A percentile compares a stretch with the other conserved stretches of the same genome.
Conservation (phyloP, 1,139 yeast genomes). For the Saccharomyces hybrid region DNA sequence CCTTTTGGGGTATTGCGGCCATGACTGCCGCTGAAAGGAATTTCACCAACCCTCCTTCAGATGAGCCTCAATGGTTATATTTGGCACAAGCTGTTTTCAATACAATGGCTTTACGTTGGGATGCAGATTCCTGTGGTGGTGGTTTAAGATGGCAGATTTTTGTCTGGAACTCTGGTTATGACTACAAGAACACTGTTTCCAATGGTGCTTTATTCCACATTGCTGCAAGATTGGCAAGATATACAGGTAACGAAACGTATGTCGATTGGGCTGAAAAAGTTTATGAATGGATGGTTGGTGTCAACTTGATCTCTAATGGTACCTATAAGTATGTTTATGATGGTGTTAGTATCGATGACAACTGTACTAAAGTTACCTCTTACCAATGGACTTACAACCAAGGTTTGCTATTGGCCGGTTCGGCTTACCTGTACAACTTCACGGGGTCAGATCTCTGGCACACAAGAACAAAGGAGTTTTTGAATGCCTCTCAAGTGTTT, state of each 20-base stretch:
- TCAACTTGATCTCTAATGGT: slow-evolving; percentile 45
- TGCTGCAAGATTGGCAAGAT: slow-evolving; percentile 82
- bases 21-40: slow-evolving; percentile 88
- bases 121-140: slow-evolving; percentile 61
- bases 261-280: slow-evolving; percentile 72
- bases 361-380: slow-evolving; percentile 53
- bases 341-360: slow-evolving; percentile 60
- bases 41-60: slow-evolving; percentile 63
- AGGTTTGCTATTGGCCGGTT: slow-evolving; percentile 72
- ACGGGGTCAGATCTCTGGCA: slow-evolving; percentile 67
- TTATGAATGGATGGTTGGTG: slow-evolving; percentile 74
- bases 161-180: slow-evolving; percentile 89
- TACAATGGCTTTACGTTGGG: slow-evolving; percentile 90
- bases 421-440: slow-evolving; percentile 72
- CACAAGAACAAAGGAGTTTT: slow-evolving; percentile 46
- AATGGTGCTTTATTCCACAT: slow-evolving; percentile 86
- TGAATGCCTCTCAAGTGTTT: slow-evolving; percentile 53
- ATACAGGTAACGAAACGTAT: slow-evolving; percentile 66
- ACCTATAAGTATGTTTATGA: slow-evolving; percentile 57
- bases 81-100: slow-evolving; percentile 78
- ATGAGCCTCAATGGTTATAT: slow-evolving; percentile 62
- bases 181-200: slow-evolving; percentile 83
- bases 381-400: slow-evolving; percentile 86
- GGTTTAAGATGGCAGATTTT: slow-evolving; percentile 97
- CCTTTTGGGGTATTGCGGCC: slow-evolving; percentile 90